These are phyloP conservation scores for Sarocladium strictum DNA, from an alignment of 2,329 filamentous ascomycete genomes.

Conservation along the genomic window DNA sequence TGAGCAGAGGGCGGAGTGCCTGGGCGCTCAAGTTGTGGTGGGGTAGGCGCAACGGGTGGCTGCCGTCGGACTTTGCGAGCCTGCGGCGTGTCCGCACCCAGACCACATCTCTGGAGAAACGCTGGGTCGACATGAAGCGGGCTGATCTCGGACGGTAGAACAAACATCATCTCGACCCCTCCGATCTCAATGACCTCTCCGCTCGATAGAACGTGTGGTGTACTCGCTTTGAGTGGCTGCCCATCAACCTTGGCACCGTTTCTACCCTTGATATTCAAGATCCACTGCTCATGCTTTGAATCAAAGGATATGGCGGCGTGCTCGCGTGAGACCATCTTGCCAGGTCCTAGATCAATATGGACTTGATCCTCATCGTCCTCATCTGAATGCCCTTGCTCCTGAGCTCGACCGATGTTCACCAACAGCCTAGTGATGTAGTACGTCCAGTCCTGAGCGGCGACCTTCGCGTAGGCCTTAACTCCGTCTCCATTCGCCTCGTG, in stretches of 20 bases:
- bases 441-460: conserved; percentile 76
- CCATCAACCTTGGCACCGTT: conserved; percentile 88
- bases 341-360: conserved; percentile 84
- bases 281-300: conserved; percentile 66
- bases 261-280: conserved; percentile 79
- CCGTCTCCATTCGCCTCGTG: conserved; percentile 57
- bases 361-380: conserved; percentile 48
- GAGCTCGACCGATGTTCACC: conserved; percentile 69
- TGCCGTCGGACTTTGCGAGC: conserved; percentile 14
- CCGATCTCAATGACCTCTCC: conserved; percentile 90
- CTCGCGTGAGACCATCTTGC: conserved; percentile 72
- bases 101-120: conserved; percentile 63
- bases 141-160: conserved; percentile 69
- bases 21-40: conserved; percentile 54
- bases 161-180: conserved; percentile 97
- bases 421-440: conserved; percentile 74
- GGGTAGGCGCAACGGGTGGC: conserved; percentile 28
- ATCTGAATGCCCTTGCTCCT: conserved; percentile 39
- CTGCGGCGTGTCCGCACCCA: conserved; percentile 29
- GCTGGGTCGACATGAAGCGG: conserved; percentile 61
- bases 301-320: conserved; percentile 74
- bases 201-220: conserved; percentile 63
- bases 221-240: conserved; percentile 47
- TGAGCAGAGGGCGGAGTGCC: conserved; percentile 52
- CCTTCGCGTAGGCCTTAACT: conserved; percentile 73